These are phyloP conservation scores for Toxicodendron radicans DNA, from an alignment of 345 rosid genomes.

Conservation along the genomic window DNA sequence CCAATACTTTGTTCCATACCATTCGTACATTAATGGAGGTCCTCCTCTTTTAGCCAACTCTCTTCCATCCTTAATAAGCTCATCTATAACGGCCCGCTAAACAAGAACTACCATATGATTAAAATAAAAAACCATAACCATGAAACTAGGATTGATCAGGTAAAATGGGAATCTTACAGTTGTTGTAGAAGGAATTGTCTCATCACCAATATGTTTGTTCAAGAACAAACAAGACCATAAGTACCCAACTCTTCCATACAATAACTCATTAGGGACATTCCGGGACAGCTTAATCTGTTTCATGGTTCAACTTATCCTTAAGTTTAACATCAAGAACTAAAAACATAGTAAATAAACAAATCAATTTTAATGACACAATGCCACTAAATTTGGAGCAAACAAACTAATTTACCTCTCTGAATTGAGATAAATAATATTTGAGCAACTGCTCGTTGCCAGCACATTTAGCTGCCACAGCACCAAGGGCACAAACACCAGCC, in stretches of 20 bases:
- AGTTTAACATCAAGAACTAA: neutral
- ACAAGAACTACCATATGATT: constrained; percentile 9
- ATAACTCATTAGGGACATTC: constrained; percentile 49
- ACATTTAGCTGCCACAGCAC: constrained; percentile 61
- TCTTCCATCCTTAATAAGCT: constrained; percentile 54
- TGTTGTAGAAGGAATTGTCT: constrained; percentile 40
- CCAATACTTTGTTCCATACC: constrained; percentile 70
- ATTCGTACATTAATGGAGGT: constrained; percentile 66
- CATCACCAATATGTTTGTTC: constrained; percentile 48
- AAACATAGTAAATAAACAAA: neutral
- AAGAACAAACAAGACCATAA: constrained; percentile 65
- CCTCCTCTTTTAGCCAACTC: constrained; percentile 34
- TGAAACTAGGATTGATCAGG: neutral
- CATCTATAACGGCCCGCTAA: constrained; percentile 48
- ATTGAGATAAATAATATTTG: constrained; percentile 41
- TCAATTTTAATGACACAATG: neutral
- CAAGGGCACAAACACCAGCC: constrained; percentile 74
- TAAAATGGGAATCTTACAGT: constrained; percentile 36
- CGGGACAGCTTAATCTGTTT: constrained; percentile 54
- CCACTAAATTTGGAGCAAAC: neutral
- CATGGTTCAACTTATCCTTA: constrained; percentile 1
- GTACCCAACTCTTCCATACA: constrained; percentile 67
- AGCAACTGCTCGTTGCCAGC: constrained; percentile 38
- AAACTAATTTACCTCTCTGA: constrained; percentile 37
- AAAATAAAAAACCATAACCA: neutral